phyloP scores from a whole-genome alignment of 768 basidiomycete species.

The Tricholoma matsutake region DNA sequence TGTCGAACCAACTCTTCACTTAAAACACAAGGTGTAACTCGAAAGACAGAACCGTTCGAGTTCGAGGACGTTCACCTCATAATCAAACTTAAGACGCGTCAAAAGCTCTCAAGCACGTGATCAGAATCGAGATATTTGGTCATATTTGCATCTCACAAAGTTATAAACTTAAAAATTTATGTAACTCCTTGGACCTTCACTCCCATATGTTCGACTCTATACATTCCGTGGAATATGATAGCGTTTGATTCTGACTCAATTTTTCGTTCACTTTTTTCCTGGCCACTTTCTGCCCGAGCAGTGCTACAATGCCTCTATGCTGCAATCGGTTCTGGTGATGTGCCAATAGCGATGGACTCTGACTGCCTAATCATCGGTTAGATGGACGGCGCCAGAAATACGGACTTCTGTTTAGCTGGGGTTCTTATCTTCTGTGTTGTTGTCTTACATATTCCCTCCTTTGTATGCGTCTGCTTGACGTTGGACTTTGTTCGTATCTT shows the following conservation, averaged over 20 bases:
- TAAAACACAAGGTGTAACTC: not conserved
- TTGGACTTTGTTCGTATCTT: not conserved
- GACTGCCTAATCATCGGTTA: conserved; percentile 52
- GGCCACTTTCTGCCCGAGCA: conserved; percentile 83
- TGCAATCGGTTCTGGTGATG: conserved; percentile 80
- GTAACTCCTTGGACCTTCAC: too few species aligned
- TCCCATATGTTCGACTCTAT: not conserved
- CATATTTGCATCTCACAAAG: not conserved
- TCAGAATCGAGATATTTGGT: not conserved
- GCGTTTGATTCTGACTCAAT: conserved; percentile 3
- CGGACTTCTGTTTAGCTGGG: conserved; percentile 31
- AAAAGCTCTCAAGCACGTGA: not conserved
- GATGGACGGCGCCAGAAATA: conserved; percentile 44
- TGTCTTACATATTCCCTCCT: conserved; percentile 26
- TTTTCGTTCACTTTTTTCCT: conserved; percentile 7
- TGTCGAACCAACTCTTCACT: not conserved
- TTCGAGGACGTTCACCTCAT: not conserved
- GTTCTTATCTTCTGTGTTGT: conserved; percentile 31
- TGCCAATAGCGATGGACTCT: conserved; percentile 54
- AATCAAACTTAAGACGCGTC: not conserved
- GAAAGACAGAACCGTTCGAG: not conserved
- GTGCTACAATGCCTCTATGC: conserved; percentile 52
- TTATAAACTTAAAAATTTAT: too few species aligned
- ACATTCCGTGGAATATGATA: not conserved
- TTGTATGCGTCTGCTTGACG: not conserved